A percentile compares a stretch with the other conserved stretches of the same genome.
Conservation (phyloP, 768 basidiomycete genomes). For the Mrakia gelida region DNA sequence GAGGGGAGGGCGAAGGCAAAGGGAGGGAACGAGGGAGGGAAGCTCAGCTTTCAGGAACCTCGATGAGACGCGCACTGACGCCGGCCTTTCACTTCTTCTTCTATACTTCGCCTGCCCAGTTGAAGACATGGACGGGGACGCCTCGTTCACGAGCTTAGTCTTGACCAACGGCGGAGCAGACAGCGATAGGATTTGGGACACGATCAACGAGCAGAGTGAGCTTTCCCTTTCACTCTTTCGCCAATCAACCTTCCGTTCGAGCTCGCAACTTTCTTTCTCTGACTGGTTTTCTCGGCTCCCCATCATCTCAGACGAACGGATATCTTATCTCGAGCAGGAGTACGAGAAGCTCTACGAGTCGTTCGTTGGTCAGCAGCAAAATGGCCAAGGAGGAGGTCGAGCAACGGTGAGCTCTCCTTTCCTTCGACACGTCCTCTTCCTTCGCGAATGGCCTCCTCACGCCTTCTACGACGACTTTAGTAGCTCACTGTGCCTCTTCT, state of each 20-base stretch:
- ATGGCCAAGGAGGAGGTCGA: constrained; percentile 29
- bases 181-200: constrained; percentile 61
- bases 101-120: constrained; percentile 20
- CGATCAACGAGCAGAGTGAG: constrained; percentile 71
- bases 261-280: neutral
- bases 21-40: neutral
- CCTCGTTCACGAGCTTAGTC: neutral
- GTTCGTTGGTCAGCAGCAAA: constrained; percentile 42
- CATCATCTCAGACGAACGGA: constrained; percentile 57
- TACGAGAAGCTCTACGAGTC: constrained; percentile 64
- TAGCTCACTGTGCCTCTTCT: too few relatives aligned
- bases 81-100: constrained; percentile 29
- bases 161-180: constrained; percentile 40
- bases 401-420: neutral
- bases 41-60: constrained; percentile 9
- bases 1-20: neutral
- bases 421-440: neutral
- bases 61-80: neutral
- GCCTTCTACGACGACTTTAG: neutral
- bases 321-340: constrained; percentile 68
- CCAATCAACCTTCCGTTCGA: neutral
- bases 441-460: neutral
- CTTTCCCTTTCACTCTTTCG: neutral
- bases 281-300: neutral
- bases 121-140: neutral